Base-by-base conservation (phyloP, 352 stramenopile genomes). In the Phytophthora pisi region DNA sequence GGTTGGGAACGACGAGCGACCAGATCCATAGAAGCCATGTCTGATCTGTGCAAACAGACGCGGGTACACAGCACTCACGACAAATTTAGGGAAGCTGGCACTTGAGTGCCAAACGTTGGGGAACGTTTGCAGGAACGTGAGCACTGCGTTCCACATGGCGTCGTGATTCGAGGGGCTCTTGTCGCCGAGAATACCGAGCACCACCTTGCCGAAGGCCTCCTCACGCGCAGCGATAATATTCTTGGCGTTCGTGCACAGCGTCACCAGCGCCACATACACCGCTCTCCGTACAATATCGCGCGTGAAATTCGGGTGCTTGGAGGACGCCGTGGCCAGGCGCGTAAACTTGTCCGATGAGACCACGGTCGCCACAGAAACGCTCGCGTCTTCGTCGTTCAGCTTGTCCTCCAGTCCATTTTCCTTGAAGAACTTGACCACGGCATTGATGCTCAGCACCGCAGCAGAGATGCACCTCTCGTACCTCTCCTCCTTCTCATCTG, bases 301-400 rank as follows among this genome's bases (percentile, higher is more conserved):
- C 20, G 85, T 82, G 47, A 95, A 95, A 49, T 86, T 92, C 18
- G 76, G 61, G 52, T 93, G 89, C 72, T 95, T 95, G 0, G 85
- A 93, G 3, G 82, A 77, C 11, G 77, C 70, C 2, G 79, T 82
- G 5, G 81, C 80, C 23, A 93, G 72, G 3, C 70, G 72, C 10
- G 61, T 74, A 47, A 95, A 92, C 40, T 85, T 84, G 58, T 90
- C 81, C 0, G 81, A 85, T 1, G 75, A 82, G 11, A 92, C 70
- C 0, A 93, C 73, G 2, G 62, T 67, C 2, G 79, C 80, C 43
- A 92, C 74, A 0, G 82, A 81, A 43, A 74, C 78, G 8, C 36
- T 64, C 15, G 52, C 61, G 9, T 77, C 61, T 36, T 74, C 64
- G 42, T 83, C 77, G 20, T 62, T 73, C 24, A 92, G 60, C 50